Evolutionary conservation across 257 asterid species (phyloP), one percentile per base, ranked within the genome.

Genomic region (Ilex asprella): DNA sequence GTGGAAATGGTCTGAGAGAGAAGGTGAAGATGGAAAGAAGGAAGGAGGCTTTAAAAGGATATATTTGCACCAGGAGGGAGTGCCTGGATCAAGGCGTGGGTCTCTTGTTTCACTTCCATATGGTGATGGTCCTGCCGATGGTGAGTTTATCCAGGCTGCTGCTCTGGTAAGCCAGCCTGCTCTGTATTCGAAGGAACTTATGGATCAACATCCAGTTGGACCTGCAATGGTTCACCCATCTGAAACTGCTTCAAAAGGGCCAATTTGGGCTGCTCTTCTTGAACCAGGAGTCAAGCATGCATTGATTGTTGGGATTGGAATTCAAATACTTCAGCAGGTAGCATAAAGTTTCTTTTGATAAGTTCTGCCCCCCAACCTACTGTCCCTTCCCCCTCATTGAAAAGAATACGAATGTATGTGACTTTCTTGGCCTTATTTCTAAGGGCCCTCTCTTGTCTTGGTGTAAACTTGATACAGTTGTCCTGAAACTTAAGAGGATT

Each of bases 251-350:
- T 66, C 78, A 29, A 70, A 72, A 46, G 77, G 71, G 61, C 69
- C 87, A 0, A 65, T 67, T 56, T 73, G 85, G 76, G 81, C 69
- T 63, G 85, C 94, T 41, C 91, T 87, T 70, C 89, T 83, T 6
- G 96, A 85, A 68, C 94, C 96, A 0, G 96, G 96, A 21, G 94
- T 87, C 56, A 85, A 82, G 58, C 76, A 86, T 31, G 94, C 96
- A 1, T 78, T 87, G 13, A 58, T 87, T 35, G 96, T 87, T 44
- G 96, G 96, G 51, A 71, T 87, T 32, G 84, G 87, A 62, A 76
- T 87, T 55, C 96, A 87, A 75, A 75, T 87, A 41, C 78, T 87
- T 71, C 96, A 87, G 72, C 96, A 87, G 90, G 95, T 84, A 81
- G 52, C 52, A 46, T 46, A 14, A 6, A 46, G 52, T 10, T 14